phyloP scores from a whole-genome alignment of 2,329 filamentous ascomycete genomes.

The Xylariaceae sp. region DNA sequence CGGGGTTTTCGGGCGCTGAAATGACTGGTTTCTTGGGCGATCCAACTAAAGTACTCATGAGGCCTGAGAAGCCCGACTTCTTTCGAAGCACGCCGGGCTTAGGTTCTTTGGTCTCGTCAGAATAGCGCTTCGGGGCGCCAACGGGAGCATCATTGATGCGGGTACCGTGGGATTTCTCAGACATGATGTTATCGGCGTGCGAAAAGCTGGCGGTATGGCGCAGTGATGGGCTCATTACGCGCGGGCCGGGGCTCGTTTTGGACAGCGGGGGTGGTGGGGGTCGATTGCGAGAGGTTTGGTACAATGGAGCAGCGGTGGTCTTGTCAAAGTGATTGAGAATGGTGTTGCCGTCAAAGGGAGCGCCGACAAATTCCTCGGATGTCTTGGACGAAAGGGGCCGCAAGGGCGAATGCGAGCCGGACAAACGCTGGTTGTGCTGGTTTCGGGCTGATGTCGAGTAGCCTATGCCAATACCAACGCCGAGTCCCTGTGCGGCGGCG shows the following conservation, averaged over 20 bases:
- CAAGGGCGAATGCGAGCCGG: slow-evolving; percentile 30
- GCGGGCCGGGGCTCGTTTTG: slow-evolving; percentile 48
- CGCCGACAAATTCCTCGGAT: slow-evolving; percentile 59
- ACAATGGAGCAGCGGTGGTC: slow-evolving; percentile 39
- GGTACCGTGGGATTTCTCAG: slow-evolving; percentile 38
- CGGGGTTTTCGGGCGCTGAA: slow-evolving; percentile 95
- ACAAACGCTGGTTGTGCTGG: slow-evolving; percentile 25
- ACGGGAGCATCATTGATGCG: slow-evolving; percentile 41
- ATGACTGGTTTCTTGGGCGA: slow-evolving; percentile 90
- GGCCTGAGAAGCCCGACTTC: slow-evolving; percentile 83
- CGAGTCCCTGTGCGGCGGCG: slow-evolving; percentile 15
- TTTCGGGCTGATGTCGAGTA: slow-evolving; percentile 9
- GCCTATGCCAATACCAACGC: slow-evolving; percentile 9
- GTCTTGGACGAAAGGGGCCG: slow-evolving; percentile 39
- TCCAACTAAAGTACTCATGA: slow-evolving; percentile 78
- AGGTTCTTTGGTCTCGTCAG: slow-evolving; percentile 67
- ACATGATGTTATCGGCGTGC: slow-evolving; percentile 45
- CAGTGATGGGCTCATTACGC: slow-evolving; percentile 51
- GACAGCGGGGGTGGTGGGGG: slow-evolving; percentile 29
- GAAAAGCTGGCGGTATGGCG: slow-evolving; percentile 65
- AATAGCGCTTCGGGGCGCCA: slow-evolving; percentile 65
- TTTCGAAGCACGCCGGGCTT: slow-evolving; percentile 64
- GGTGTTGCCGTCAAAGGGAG: slow-evolving; percentile 60
- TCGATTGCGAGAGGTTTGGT: slow-evolving; percentile 28
- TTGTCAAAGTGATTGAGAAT: slow-evolving; percentile 56